phyloP scores from a whole-genome alignment of 352 stramenopile genomes.

The Phytophthora constricta region DNA sequence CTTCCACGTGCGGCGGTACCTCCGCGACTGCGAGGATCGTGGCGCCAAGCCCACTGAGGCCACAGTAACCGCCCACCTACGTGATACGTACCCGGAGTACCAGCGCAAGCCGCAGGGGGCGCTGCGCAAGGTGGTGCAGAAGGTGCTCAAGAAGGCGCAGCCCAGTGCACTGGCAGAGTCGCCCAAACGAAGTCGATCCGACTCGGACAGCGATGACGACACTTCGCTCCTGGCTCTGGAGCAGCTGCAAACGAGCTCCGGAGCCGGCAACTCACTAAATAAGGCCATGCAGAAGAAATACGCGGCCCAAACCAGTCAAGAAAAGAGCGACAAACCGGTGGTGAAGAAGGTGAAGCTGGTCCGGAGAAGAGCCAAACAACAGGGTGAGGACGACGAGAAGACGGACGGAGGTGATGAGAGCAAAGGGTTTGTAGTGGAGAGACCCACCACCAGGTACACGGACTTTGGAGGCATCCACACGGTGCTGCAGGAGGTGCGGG shows the following conservation, averaged over 20 bases:
- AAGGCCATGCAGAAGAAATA: slow-evolving; percentile 83
- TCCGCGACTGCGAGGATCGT: slow-evolving; percentile 82
- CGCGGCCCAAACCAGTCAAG: slow-evolving; percentile 35
- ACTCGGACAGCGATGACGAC: slow-evolving; percentile 75
- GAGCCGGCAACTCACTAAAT: slow-evolving; percentile 71
- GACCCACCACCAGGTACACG: slow-evolving; percentile 81
- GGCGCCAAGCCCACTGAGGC: slow-evolving; percentile 62
- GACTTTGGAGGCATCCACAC: slow-evolving; percentile 91
- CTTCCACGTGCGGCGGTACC: slow-evolving; percentile 86
- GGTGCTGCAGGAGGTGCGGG: slow-evolving; percentile 89
- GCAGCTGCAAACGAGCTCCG: slow-evolving; percentile 38
- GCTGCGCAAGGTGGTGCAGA: slow-evolving; percentile 71
- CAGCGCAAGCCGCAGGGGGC: slow-evolving; percentile 78
- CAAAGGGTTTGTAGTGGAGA: slow-evolving; percentile 74
- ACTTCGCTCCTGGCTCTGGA: slow-evolving; percentile 57
- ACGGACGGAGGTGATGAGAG: slow-evolving; percentile 17
- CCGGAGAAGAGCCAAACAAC: slow-evolving; percentile 39
- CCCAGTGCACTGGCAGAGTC: slow-evolving; percentile 2
- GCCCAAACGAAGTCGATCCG: slow-evolving; percentile 65
- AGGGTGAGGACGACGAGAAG: slow-evolving; percentile 7
- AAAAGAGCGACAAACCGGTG: slow-evolving; percentile 41
- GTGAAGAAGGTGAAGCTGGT: slow-evolving; percentile 80
- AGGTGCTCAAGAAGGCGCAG: slow-evolving; percentile 74
- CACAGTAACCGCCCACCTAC: slow-evolving; percentile 66
- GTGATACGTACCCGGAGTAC: slow-evolving; percentile 87